Evolutionary conservation across 164 flowering plant species (phyloP), one percentile per base, ranked within the genome.

Genomic region (Houttuynia cordata): DNA sequence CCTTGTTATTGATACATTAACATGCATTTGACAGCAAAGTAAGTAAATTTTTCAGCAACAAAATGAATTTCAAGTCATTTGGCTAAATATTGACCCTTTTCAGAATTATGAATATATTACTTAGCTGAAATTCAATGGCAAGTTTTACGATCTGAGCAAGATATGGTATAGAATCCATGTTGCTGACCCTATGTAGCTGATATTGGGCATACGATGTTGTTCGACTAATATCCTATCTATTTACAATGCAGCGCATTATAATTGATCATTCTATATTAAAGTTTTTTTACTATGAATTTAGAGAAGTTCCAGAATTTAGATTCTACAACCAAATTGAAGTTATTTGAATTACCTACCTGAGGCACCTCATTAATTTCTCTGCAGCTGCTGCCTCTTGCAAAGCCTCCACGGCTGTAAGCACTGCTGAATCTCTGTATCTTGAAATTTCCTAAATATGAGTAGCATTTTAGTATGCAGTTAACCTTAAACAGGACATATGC

Each of bases 301-400:
- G 37, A 30, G 37, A 2, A 6, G 37, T 30, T 30, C 37, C 37
- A 30, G 37, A 30, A 30, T 30, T 30, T 30, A 30, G 49, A 45
- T 45, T 12, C 55, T 50, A 51, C 63, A 23, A 13, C 24, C 50
- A 34, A n/a, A 4, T 8, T 25, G 19, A 37, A 34, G 6, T 57
- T 20, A 57, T 2, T 9, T 34, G 40, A 57, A 24, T 55, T 13
- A 41, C 65, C 24, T 21, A 84, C 93, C 87, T 78, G 50, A 84
- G 67, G 74, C 82, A 81, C 62, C 73, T 75, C n/a, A 84, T 75
- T 71, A 84, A 63, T 73, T 80, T 76, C 51, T 87, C 87, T 10
- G 82, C 71, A 40, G 80, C 80, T 45, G 79, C 75, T 65, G 91
- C 95, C 71, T 87, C 90, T 71, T 81, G 83, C 73, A 87, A 72